Conservation (phyloP, 768 basidiomycete species). For the Russula emetica region DNA sequence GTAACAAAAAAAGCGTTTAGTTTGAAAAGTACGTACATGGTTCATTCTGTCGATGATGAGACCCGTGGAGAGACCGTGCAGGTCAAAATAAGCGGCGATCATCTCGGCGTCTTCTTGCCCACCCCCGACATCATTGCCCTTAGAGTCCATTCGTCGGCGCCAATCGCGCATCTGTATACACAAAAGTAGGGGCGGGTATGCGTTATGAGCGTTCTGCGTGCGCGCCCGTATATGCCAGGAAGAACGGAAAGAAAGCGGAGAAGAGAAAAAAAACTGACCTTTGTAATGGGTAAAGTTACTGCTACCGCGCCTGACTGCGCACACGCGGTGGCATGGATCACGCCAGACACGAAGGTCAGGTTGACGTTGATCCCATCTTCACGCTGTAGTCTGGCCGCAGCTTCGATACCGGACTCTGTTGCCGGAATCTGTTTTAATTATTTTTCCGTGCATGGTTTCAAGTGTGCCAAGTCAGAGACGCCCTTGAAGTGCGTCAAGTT, state of each 20-base stretch:
- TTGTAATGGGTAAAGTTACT: slow-evolving; percentile 48
- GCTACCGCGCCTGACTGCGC: slow-evolving; percentile 47
- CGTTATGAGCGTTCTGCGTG: neutral
- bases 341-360: slow-evolving; percentile 47
- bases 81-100: slow-evolving; percentile 25
- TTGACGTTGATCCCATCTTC: slow-evolving; percentile 46
- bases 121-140: neutral
- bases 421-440: slow-evolving; percentile 47
- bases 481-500: neutral
- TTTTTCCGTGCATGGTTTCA: neutral
- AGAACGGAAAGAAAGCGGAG: neutral
- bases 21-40: slow-evolving; percentile 19
- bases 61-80: slow-evolving; percentile 12
- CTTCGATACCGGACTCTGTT: slow-evolving; percentile 49
- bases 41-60: slow-evolving; percentile 16
- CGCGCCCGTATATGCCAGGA: neutral
- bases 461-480: neutral
- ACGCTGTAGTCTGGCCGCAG: slow-evolving; percentile 41
- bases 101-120: slow-evolving; percentile 15
- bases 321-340: slow-evolving; percentile 55
- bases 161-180: slow-evolving; percentile 17
- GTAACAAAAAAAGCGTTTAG: neutral
- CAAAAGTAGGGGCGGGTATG: too few relatives aligned
- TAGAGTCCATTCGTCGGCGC: slow-evolving; percentile 5
- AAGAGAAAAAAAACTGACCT: slow-evolving; percentile 37